Conservation (phyloP, 257 asterid genomes). For the Leptodermis oblonga region DNA sequence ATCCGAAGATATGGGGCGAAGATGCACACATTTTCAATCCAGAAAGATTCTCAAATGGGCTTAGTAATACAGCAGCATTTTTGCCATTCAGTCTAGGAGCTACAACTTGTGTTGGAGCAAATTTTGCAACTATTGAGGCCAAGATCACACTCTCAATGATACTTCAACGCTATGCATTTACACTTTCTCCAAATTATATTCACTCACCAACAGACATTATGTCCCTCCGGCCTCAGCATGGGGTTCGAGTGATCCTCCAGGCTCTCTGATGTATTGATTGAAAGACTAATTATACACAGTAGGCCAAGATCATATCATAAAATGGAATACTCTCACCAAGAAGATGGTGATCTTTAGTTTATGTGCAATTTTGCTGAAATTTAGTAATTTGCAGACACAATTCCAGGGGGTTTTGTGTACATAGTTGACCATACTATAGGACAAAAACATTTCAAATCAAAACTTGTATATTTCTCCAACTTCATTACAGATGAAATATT, state of each 20-base stretch:
- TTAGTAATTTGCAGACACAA: neutral
- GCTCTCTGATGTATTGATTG: neutral
- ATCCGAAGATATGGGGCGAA: conserved; percentile 25
- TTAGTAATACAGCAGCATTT: conserved; percentile 14
- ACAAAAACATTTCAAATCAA: neutral
- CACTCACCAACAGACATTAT: conserved; percentile 13
- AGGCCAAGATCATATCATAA: neutral
- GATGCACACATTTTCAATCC: conserved; percentile 25
- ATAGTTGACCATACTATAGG: neutral
- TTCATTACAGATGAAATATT: neutral
- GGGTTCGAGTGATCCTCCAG: conserved; percentile 3
- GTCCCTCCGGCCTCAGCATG: conserved; percentile 16
- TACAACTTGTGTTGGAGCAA: conserved; percentile 23
- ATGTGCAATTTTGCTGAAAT: neutral
- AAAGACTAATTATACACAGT: neutral
- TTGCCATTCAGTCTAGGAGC: conserved; percentile 24
- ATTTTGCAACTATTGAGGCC: conserved; percentile 19
- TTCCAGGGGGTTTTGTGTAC: neutral
- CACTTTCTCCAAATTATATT: conserved; percentile 15
- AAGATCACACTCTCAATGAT: conserved; percentile 28
- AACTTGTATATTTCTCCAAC: neutral
- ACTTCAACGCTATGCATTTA: conserved; percentile 11
- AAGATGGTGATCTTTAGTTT: neutral
- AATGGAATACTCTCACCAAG: neutral
- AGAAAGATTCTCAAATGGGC: conserved; percentile 27